Percentiles rank a stretch among this genome's conserved stretches.
phyloP scores from a whole-genome alignment of 1,139 yeast genomes.

The Hyphopichia burtonii region DNA sequence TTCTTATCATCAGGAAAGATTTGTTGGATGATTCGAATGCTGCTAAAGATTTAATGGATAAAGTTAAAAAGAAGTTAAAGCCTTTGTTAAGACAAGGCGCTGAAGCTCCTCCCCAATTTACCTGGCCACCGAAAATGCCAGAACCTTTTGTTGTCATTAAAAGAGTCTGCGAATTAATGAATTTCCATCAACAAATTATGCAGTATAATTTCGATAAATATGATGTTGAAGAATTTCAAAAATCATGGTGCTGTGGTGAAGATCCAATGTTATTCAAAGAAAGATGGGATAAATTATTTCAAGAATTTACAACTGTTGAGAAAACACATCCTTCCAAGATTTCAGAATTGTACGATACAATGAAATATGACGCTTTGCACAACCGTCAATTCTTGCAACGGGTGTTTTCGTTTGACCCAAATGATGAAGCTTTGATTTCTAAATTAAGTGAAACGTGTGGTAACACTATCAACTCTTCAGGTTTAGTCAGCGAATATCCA shows the following conservation, averaged over 20 bases:
- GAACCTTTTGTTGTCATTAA: constrained; percentile 93
- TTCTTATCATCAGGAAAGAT: constrained; percentile 82
- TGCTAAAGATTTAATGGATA: constrained; percentile 96
- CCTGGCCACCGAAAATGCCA: constrained; percentile 99
- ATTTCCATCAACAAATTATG: constrained; percentile 83
- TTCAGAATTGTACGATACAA: constrained; percentile 93
- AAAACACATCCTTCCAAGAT: constrained; percentile 98
- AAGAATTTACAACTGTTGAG: constrained; percentile 88
- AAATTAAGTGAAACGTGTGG: constrained; percentile 41
- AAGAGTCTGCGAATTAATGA: constrained; percentile 94
- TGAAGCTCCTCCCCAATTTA: constrained; percentile 97
- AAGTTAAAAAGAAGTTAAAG: constrained; percentile 93
- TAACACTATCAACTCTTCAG: constrained; percentile 57
- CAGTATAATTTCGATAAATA: constrained; percentile 71
- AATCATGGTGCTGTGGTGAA: constrained; percentile 95
- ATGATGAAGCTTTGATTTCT: constrained; percentile 42
- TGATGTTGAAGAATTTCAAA: constrained; percentile 68
- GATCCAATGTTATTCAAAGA: constrained; percentile 88
- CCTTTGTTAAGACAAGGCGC: constrained; percentile 93
- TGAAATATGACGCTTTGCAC: constrained; percentile 97
- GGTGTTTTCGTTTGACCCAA: constrained; percentile 73
- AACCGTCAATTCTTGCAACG: constrained; percentile 85
- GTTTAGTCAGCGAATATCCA: constrained; percentile 76
- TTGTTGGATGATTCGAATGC: constrained; percentile 95
- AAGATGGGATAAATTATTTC: constrained; percentile 96